Percentiles rank a stretch among this genome's conserved stretches.
Evolutionary conservation across 2,329 filamentous ascomycete species (phyloP).

Genomic region (Xylaria sp.): DNA sequence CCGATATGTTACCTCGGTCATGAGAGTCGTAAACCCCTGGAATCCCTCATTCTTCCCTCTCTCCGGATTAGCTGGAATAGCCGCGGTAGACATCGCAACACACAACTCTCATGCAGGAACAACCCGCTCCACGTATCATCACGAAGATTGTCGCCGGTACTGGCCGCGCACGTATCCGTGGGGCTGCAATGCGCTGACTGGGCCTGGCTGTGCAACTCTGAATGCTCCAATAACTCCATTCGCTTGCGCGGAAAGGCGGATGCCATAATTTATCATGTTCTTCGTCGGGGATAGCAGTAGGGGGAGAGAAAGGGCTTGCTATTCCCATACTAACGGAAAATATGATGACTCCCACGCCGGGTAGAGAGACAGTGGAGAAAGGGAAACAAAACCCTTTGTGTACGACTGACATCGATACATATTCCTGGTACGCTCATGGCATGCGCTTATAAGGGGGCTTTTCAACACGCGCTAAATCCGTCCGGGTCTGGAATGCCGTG

Average conservation of each 20-base stretch:
- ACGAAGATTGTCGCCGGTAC: background rate
- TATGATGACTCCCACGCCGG: background rate
- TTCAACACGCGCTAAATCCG: background rate
- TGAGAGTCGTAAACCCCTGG: conserved; percentile 3
- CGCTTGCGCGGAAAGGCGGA: conserved; percentile 8
- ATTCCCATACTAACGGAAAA: background rate
- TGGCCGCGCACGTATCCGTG: background rate
- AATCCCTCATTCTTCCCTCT: conserved; percentile 25
- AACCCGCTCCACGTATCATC: background rate
- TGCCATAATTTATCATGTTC: background rate
- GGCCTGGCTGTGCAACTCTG: too few species aligned
- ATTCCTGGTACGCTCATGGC: background rate
- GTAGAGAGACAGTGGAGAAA: background rate
- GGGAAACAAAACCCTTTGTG: background rate
- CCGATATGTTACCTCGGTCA: conserved; percentile 1
- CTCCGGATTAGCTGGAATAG: conserved; percentile 26
- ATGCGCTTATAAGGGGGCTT: background rate
- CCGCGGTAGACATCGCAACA: conserved; percentile 20
- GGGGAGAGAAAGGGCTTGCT: background rate
- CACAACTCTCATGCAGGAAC: conserved; percentile 16
- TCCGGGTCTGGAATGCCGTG: background rate
- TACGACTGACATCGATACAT: too few species aligned
- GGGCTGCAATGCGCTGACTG: conserved; percentile 25
- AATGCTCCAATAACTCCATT: background rate
- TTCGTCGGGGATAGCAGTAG: background rate